Percentiles rank a stretch among this genome's conserved stretches.
These are phyloP conservation scores for Rhodamnia argentea DNA, from an alignment of 345 rosid species.

Conservation along the genomic window DNA sequence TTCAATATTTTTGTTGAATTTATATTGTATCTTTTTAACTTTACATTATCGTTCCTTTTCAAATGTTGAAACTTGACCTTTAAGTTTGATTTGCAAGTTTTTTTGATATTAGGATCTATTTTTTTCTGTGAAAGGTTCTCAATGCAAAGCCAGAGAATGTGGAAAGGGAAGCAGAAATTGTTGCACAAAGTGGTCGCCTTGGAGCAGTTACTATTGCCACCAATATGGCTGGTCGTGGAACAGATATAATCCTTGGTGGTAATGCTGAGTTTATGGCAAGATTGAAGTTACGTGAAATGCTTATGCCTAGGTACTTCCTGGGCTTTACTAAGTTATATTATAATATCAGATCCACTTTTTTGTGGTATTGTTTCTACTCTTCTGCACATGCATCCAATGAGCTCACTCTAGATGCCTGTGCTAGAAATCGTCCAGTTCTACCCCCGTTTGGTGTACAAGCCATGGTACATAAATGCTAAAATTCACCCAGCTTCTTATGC, in stretches of 20 bases:
- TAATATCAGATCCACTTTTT: not conserved
- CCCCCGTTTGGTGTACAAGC: not conserved
- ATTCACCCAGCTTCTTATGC: not conserved
- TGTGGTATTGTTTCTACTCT: not conserved
- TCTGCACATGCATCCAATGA: not conserved
- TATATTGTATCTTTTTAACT: not conserved
- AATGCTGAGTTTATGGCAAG: constrained; percentile 98
- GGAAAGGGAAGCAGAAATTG: constrained; percentile 99
- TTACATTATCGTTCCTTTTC: not conserved
- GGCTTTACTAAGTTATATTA: not conserved
- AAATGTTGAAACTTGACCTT: not conserved
- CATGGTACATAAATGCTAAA: not conserved
- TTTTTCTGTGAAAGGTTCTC: constrained; percentile 53
- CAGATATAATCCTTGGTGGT: constrained; percentile 96
- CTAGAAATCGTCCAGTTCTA: not conserved
- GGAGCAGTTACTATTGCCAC: constrained; percentile 98
- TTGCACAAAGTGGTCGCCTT: constrained; percentile 96
- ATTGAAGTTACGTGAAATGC: constrained; percentile 93
- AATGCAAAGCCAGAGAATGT: constrained; percentile 99
- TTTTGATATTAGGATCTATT: not conserved
- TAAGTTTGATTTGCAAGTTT: not conserved
- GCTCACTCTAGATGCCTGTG: not conserved
- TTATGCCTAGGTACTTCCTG: constrained; percentile 78
- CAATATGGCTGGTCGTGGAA: constrained; percentile 99
- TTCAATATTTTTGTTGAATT: not conserved